These are phyloP conservation scores for Colletotrichum falcatum DNA, from an alignment of 2,329 filamentous ascomycete species.

Conservation along the genomic window DNA sequence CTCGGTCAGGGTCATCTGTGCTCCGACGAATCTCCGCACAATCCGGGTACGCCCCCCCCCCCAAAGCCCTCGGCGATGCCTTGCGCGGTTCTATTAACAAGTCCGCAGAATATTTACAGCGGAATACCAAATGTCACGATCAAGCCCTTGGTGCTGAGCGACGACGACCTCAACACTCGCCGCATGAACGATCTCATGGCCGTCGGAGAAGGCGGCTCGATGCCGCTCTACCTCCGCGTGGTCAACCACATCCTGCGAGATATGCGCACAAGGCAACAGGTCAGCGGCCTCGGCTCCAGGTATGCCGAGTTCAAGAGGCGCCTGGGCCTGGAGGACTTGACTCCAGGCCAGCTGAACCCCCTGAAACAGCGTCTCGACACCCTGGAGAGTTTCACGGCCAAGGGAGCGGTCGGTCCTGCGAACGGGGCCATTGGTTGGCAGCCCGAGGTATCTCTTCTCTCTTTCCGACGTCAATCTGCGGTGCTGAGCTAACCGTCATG, in stretches of 20 bases:
- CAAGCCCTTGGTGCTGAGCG: slow-evolving; percentile 62
- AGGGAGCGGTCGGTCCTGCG: not conserved
- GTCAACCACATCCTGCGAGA: slow-evolving; percentile 67
- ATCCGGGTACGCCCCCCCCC: slow-evolving; percentile 44
- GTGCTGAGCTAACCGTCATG: too few species aligned
- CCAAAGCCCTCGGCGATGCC: too few species aligned
- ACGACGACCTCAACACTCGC: slow-evolving; percentile 66
- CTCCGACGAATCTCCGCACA: slow-evolving; percentile 62
- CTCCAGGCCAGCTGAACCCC: slow-evolving; percentile 62
- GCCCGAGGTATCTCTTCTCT: slow-evolving; percentile 41
- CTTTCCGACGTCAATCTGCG: too few species aligned
- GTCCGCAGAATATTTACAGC: slow-evolving; percentile 54
- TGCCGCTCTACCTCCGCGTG: slow-evolving; percentile 70
- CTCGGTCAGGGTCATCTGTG: slow-evolving; percentile 64
- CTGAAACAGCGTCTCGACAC: slow-evolving; percentile 71
- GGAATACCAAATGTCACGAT: slow-evolving; percentile 59
- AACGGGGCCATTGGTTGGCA: slow-evolving; percentile 44
- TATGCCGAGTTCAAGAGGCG: too few species aligned
- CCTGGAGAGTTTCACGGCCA: slow-evolving; percentile 56
- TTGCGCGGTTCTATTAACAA: too few species aligned
- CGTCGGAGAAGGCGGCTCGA: slow-evolving; percentile 52
- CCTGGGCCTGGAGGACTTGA: slow-evolving; percentile 52
- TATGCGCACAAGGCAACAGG: slow-evolving; percentile 58
- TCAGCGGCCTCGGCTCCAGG: too few species aligned
- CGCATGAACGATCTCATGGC: slow-evolving; percentile 72